Percentiles rank a stretch among this genome's conserved stretches.
Evolutionary conservation across 2,329 filamentous ascomycete genomes (phyloP).

Genomic region (Colletotrichum trifolii): DNA sequence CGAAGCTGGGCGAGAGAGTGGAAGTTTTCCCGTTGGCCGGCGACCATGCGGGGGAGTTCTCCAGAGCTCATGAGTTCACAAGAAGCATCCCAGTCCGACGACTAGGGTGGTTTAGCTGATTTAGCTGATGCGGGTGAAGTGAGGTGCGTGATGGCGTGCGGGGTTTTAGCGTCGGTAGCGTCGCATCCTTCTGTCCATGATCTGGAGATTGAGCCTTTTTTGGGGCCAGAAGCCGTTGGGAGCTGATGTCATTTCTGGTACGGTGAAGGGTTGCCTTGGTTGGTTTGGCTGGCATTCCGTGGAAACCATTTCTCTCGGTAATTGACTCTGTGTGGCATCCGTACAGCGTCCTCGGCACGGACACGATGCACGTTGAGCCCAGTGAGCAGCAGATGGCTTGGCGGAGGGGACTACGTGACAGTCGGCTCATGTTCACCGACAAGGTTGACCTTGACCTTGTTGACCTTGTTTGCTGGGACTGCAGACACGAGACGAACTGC

Average conservation of each 20-base stretch:
- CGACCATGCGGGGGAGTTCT: conserved; percentile 26
- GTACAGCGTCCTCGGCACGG: too few species aligned
- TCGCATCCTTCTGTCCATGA: conserved; percentile 30
- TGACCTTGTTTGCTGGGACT: neutral
- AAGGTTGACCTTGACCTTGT: neutral
- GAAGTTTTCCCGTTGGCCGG: conserved; percentile 18
- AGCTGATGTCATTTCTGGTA: conserved; percentile 29
- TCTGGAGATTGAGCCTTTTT: conserved; percentile 19
- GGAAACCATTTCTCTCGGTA: too few species aligned
- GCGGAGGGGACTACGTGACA: conserved; percentile 4
- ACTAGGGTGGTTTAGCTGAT: conserved; percentile 13
- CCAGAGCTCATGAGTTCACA: conserved; percentile 17
- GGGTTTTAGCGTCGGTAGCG: conserved; percentile 33
- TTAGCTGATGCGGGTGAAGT: conserved; percentile 17
- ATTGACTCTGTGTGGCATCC: too few species aligned
- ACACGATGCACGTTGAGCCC: neutral
- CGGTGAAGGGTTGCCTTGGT: conserved; percentile 9
- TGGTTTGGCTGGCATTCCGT: neutral
- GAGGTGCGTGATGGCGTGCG: conserved; percentile 17
- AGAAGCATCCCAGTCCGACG: conserved; percentile 11
- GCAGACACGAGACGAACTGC: conserved; percentile 32
- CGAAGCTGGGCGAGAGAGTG: conserved; percentile 23
- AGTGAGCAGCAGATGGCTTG: conserved; percentile 13
- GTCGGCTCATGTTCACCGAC: conserved; percentile 13
- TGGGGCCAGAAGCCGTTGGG: conserved; percentile 1